Percentiles rank a stretch among this genome's conserved stretches.
Evolutionary conservation across 148 eudicot species (phyloP).

Genomic region (Chenopodium quinoa): DNA sequence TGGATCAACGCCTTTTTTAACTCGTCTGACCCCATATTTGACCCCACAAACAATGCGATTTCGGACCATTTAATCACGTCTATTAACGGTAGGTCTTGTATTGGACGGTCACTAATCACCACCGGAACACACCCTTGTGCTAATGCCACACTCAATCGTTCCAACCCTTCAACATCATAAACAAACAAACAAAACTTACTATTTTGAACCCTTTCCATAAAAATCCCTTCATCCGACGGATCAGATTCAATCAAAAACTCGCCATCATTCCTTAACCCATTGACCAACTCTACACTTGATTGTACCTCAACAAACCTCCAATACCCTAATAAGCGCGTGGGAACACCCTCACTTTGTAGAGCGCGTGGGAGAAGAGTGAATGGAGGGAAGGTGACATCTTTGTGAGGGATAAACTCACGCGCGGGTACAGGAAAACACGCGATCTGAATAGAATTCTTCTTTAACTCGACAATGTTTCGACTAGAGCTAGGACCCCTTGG

Average conservation of each 20-base stretch:
- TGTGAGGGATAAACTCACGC: slow-evolving; percentile 73
- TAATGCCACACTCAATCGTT: slow-evolving; percentile 53
- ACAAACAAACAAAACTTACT: slow-evolving; percentile 62
- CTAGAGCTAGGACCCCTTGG: slow-evolving; percentile 39
- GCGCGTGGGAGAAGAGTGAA: slow-evolving; percentile 13
- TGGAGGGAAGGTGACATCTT: slow-evolving; percentile 72
- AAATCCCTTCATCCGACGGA: slow-evolving; percentile 27
- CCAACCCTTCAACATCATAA: slow-evolving; percentile 38
- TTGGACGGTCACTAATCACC: slow-evolving; percentile 76
- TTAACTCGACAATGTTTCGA: slow-evolving; percentile 69
- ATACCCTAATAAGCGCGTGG: slow-evolving; percentile 31
- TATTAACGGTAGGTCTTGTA: slow-evolving; percentile 84
- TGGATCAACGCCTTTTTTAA: slow-evolving; percentile 38
- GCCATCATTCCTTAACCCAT: slow-evolving; percentile 28
- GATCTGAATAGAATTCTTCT: slow-evolving; percentile 68
- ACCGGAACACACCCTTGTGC: slow-evolving; percentile 74
- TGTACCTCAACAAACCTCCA: slow-evolving; percentile 20
- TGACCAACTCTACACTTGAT: slow-evolving; percentile 23
- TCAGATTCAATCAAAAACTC: slow-evolving; percentile 48
- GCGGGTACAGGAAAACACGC: slow-evolving; percentile 49
- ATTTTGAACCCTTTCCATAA: neutral
- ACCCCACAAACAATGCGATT: slow-evolving; percentile 57
- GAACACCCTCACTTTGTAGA: neutral
- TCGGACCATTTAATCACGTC: slow-evolving; percentile 79
- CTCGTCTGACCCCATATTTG: slow-evolving; percentile 29